phyloP scores from a whole-genome alignment of 1,139 yeast species.

The Suhomyces terraborum region DNA sequence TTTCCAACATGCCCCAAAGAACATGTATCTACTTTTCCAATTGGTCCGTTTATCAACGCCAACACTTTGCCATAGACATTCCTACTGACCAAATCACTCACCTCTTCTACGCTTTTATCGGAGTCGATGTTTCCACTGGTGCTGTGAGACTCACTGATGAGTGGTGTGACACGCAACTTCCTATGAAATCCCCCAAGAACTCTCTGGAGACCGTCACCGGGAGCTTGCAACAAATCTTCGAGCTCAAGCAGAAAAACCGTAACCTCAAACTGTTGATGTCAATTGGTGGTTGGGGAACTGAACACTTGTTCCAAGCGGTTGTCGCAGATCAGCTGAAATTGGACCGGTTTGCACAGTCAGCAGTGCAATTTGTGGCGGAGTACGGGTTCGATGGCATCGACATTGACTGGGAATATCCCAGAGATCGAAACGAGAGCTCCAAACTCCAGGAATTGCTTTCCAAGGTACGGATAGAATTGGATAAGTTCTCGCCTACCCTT shows the following conservation, averaged over 20 bases:
- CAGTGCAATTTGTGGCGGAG: conserved; percentile 47
- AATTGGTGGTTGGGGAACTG: conserved; percentile 87
- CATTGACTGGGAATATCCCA: conserved; percentile 93
- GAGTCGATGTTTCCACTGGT: conserved; percentile 58
- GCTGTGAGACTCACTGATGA: conserved; percentile 55
- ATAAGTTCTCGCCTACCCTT: conserved; percentile 26
- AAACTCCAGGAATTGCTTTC: conserved; percentile 48
- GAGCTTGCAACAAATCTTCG: conserved; percentile 55
- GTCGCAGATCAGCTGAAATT: conserved; percentile 40
- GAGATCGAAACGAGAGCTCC: conserved; percentile 45
- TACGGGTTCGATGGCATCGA: conserved; percentile 89
- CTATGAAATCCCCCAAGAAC: conserved; percentile 29
- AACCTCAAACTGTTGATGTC: conserved; percentile 66
- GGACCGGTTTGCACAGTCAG: conserved; percentile 51
- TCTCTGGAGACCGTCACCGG: conserved; percentile 40
- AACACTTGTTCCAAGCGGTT: conserved; percentile 51
- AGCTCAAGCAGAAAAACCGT: conserved; percentile 50
- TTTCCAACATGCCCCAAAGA: conserved; percentile 13
- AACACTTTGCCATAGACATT: conserved; percentile 67
- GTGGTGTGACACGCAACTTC: conserved; percentile 66
- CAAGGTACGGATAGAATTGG: conserved; percentile 44
- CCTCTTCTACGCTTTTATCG: conserved; percentile 75
- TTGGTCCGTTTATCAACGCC: conserved; percentile 75
- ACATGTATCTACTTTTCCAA: conserved; percentile 43
- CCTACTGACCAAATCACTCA: conserved; percentile 62